phyloP scores from a whole-genome alignment of 2,329 filamentous ascomycete species.

The Aspergillus versicolor region DNA sequence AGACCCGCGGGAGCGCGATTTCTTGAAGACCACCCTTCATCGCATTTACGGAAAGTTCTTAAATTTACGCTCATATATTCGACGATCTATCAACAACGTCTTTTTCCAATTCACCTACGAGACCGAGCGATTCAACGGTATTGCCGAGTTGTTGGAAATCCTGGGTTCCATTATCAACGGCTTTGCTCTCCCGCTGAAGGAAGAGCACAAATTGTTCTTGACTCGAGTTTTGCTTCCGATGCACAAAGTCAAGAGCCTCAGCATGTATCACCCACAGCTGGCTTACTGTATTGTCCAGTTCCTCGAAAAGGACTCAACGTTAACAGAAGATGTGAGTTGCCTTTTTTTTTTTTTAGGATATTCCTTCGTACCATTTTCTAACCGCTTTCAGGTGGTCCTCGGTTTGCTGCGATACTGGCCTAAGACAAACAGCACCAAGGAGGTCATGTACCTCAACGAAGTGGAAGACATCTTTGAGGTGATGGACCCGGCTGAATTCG shows the following conservation, averaged over 20 bases:
- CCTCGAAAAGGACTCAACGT: constrained; percentile 91
- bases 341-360: background rate
- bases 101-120: constrained; percentile 99
- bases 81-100: constrained; percentile 98
- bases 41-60: constrained; percentile 99
- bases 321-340: constrained; percentile 83
- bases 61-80: constrained; percentile 94
- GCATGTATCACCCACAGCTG: constrained; percentile 99
- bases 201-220: constrained; percentile 97
- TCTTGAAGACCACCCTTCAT: constrained; percentile 95
- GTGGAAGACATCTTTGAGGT: constrained; percentile 99
- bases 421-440: constrained; percentile 98
- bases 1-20: constrained; percentile 93
- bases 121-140: constrained; percentile 97
- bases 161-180: constrained; percentile 98
- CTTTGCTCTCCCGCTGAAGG: constrained; percentile 92
- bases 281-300: constrained; percentile 99
- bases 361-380: background rate
- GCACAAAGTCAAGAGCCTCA: constrained; percentile 97
- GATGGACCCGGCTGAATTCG: constrained; percentile 98
- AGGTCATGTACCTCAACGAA: constrained; percentile 99
- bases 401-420: constrained; percentile 96
- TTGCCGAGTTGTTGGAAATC: constrained; percentile 94
- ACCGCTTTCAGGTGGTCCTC: constrained; percentile 71
- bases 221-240: constrained; percentile 89